Conservation (phyloP, 2,329 filamentous ascomycete species). For the Hymenotorrendiella dingleyae region DNA sequence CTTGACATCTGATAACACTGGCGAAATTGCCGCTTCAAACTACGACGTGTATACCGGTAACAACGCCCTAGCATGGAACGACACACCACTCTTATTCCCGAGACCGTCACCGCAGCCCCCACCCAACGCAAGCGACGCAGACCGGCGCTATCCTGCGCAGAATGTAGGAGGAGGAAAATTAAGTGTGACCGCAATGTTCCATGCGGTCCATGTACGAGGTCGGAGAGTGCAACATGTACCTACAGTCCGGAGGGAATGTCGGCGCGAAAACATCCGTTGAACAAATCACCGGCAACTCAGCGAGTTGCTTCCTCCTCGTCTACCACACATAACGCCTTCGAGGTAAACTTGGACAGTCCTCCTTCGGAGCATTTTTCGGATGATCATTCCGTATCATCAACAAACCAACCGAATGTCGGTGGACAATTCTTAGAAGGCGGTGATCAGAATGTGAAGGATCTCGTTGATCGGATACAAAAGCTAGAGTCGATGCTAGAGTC, state of each 20-base stretch:
- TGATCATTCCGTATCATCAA: not conserved
- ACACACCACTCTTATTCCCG: too few species aligned
- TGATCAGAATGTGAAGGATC: slow-evolving; percentile 1
- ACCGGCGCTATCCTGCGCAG: slow-evolving; percentile 36
- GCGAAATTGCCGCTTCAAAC: too few species aligned
- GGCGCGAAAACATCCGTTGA: slow-evolving; percentile 1
- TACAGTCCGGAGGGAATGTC: slow-evolving; percentile 21
- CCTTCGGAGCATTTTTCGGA: not conserved
- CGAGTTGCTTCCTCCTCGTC: not conserved
- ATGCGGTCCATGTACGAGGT: slow-evolving; percentile 33
- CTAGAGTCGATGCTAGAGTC: slow-evolving; percentile 5
- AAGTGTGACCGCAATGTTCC: slow-evolving; percentile 39
- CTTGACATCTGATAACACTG: too few species aligned
- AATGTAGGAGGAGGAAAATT: slow-evolving; percentile 41
- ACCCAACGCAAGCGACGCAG: slow-evolving; percentile 22
- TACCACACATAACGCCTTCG: too few species aligned
- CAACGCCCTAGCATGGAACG: too few species aligned
- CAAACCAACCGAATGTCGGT: not conserved
- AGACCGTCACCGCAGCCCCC: not conserved
- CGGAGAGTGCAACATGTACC: slow-evolving; percentile 29
- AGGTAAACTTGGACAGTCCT: too few species aligned
- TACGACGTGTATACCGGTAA: too few species aligned
- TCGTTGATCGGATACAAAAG: slow-evolving; percentile 11
- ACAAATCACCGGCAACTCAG: too few species aligned
- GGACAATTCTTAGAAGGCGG: too few species aligned